A percentile compares a stretch with the other conserved stretches of the same genome.
Evolutionary conservation across 2,329 filamentous ascomycete genomes (phyloP).

Genomic region (Cytospora chrysosperma): DNA sequence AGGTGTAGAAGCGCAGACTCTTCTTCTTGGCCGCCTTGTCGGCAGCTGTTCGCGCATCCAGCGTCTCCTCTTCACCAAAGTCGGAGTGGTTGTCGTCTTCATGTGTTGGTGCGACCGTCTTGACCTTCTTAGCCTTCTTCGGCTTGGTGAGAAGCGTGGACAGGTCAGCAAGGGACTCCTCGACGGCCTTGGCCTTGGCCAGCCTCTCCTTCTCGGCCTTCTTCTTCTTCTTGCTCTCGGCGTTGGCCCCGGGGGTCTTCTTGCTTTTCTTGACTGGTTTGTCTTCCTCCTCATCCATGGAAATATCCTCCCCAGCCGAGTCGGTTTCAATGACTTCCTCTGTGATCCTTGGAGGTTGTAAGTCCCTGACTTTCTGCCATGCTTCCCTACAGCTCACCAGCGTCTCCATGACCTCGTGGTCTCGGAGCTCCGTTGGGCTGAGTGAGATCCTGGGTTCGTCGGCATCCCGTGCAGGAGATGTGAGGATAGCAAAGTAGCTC

Average conservation of each 20-base stretch:
- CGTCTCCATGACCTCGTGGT: conserved; percentile 88
- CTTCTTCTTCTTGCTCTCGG: conserved; percentile 36
- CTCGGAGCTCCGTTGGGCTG: conserved; percentile 75
- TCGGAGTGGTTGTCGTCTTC: conserved; percentile 74
- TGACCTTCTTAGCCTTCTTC: conserved; percentile 43
- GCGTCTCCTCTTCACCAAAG: conserved; percentile 83
- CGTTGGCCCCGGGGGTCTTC: conserved; percentile 24
- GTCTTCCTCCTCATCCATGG: conserved; percentile 31
- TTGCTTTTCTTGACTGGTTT: conserved; percentile 37
- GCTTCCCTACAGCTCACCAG: conserved; percentile 76
- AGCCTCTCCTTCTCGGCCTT: conserved; percentile 39
- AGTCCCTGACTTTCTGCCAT: conserved; percentile 71
- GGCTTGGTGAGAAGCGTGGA: conserved; percentile 57
- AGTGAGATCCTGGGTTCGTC: conserved; percentile 57
- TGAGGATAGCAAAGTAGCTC: conserved; percentile 94
- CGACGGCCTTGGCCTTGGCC: conserved; percentile 56
- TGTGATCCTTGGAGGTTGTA: conserved; percentile 49
- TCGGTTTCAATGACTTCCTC: conserved; percentile 28
- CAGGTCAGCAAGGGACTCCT: conserved; percentile 69
- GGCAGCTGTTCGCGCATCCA: conserved; percentile 75
- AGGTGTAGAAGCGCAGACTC: conserved; percentile 94
- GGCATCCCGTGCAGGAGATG: conserved; percentile 68
- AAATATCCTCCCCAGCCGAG: conserved; percentile 31
- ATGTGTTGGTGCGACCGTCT: conserved; percentile 36
- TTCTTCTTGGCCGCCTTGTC: conserved; percentile 91